phyloP scores from a whole-genome alignment of 2,329 filamentous ascomycete genomes.

The Aspergillus alliaceus region DNA sequence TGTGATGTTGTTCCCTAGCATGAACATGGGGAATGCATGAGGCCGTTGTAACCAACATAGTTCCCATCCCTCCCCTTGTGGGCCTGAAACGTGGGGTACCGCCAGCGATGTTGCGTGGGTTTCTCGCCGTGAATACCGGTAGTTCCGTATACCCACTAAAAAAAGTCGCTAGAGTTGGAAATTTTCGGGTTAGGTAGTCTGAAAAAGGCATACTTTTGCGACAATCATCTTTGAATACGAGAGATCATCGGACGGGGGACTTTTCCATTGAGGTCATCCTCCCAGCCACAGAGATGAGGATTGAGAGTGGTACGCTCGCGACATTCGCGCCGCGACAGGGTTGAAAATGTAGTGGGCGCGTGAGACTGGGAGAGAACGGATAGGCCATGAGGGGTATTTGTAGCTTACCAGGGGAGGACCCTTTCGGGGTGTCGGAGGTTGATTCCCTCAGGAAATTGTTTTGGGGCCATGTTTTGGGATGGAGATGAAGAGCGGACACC shows the following conservation, averaged over 20 bases:
- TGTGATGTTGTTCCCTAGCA: conserved; percentile 37
- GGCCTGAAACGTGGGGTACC: not conserved
- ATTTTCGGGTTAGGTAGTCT: not conserved
- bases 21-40: conserved; percentile 21
- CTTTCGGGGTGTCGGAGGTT: not conserved
- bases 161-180: not conserved
- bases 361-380: not conserved
- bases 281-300: too few relatives aligned
- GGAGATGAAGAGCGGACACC: not conserved
- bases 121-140: not conserved
- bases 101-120: not conserved
- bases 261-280: not conserved
- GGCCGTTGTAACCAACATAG: not conserved
- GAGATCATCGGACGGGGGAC: not conserved
- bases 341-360: not conserved
- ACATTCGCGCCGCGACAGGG: too few relatives aligned
- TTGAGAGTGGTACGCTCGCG: not conserved
- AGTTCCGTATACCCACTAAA: not conserved
- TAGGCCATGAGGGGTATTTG: not conserved
- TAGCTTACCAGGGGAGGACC: not conserved
- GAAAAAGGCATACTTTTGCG: not conserved
- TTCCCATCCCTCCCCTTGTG: not conserved
- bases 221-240: not conserved
- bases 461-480: not conserved
- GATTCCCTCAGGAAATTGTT: not conserved